Base-by-base conservation (phyloP, 75 land plant species). In the Pinus tabuliformis region DNA sequence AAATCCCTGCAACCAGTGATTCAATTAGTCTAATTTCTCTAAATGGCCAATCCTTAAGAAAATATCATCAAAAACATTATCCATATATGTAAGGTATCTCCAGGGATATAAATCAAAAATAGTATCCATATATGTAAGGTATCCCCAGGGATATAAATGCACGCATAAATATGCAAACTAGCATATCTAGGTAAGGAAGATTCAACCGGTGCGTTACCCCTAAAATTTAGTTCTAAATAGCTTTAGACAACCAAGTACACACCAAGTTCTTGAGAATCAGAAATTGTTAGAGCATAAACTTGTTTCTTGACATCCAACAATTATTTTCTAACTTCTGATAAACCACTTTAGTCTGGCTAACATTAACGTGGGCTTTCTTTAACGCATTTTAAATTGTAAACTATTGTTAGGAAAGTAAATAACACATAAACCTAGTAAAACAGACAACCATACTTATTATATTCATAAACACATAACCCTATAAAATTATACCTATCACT, bases 1-100 rank as follows among this genome's bases (percentile, higher is more conserved):
- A 73, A 84, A 81, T 30, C 97, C 99, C 92, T 94, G 87, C 76
- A 84, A 24, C 17, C 56, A 45, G 64, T 33, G 16, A 45, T 61
- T 64, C 77, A 17, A 76, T 33, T n/a, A 75, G 77, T 20, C 17
- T 22, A 4, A 26, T 62, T 33, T 17, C 54, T 76, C 26, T 66
- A 74, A 66, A 8, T 22, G 11, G 54, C 17, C 39, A 73, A 59
- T 58, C 68, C 28, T 28, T 20, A 73, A 73, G 33, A 58, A 21
- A 73, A 24, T 36, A 72, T 5, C 3, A 74, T 8, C 30, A 71
- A 12, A 61, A 18, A 12, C 45, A 49, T 54, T 33, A 24, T 73
- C 36, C 58, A 14, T 73, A 56, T 8, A 56, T 39, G 9, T 26
- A 22, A 15, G 21, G 9, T 18, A 66, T 15, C 30, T 14, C 30